Evolutionary conservation across 805 yeast genomes (phyloP), one percentile per base, ranked within the genome.

Genomic region (Saccharomycopsis olivae): DNA sequence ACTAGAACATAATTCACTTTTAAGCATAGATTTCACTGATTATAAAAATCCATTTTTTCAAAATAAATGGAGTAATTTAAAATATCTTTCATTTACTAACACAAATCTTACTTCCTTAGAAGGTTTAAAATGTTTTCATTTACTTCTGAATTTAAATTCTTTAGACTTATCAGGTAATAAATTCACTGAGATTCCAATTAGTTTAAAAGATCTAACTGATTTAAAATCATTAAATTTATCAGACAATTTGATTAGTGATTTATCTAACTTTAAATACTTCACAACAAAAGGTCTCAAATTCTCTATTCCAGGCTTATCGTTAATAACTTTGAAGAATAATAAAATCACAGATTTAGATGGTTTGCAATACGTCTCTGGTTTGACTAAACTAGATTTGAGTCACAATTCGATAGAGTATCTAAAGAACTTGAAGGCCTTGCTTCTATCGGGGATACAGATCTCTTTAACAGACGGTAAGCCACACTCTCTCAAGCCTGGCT

Each of bases 151-250:
- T 33, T 49, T 68, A 10, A 51, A 64, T 1, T 59, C 68, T 2
- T 61, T 77, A 37, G 80, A 78, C 49, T 54, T 77, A 24, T 75
- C 83, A 2, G 62, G 66, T 43, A 77, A 77, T 49, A 54, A 64
- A 29, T 57, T 77, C 23, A 65, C 64, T 18, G 55, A 56, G 6
- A 49, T 77, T 8, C 83, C 84, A 0, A 58, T 58, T n/a, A 75
- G 80, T 3, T 60, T 78, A 32, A 61, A 67, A 13, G 65, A 66
- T 34, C 61, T 77, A 28, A 49, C 55, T 2, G 66, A 64, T 51
- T 53, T 74, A 46, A 71, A 69, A 48, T 70, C 72, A 39, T 59
- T 74, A 41, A 74, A 74, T 47, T 52, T 74, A 25, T 71, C 78
- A 3, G 65, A 65, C 47, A 74, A 74, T 51, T 44, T 48, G 5